Conservation (phyloP, 352 stramenopile species). For the Globisporangium camurandrum region DNA sequence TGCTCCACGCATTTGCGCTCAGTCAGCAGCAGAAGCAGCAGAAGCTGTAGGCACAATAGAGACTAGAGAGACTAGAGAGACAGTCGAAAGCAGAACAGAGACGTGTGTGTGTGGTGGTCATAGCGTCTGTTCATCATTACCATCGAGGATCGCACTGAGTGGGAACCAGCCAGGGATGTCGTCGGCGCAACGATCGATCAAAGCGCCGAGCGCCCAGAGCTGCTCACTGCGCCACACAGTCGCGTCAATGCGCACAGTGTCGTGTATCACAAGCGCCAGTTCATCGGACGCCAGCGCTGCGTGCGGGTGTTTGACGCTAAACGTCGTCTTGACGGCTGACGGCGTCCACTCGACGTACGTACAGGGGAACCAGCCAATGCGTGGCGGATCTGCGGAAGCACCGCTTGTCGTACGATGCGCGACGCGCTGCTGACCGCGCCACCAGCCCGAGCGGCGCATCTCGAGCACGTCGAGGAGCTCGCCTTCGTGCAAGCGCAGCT, state of each 20-base stretch:
- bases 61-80: neutral
- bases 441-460: conserved; percentile 40
- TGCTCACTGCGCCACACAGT: conserved; percentile 18
- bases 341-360: conserved; percentile 38
- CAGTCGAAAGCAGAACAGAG: too few relatives aligned
- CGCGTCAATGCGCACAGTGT: conserved; percentile 13
- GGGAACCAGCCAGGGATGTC: conserved; percentile 19
- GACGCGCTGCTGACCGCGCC: conserved; percentile 12
- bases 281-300: neutral
- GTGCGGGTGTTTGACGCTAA: conserved; percentile 4
- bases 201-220: conserved; percentile 17
- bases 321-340: neutral
- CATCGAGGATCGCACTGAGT: conserved; percentile 13
- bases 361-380: conserved; percentile 37
- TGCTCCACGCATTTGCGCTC: conserved; percentile 35
- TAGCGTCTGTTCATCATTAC: too few relatives aligned
- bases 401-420: neutral
- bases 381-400: neutral
- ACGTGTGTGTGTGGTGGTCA: too few relatives aligned
- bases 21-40: conserved; percentile 12
- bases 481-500: conserved; percentile 22
- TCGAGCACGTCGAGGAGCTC: conserved; percentile 21
- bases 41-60: neutral
- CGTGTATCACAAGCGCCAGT: conserved; percentile 5
- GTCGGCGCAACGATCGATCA: neutral